phyloP scores from a whole-genome alignment of 2,329 filamentous ascomycete genomes.

The Raffaelea arxii region DNA sequence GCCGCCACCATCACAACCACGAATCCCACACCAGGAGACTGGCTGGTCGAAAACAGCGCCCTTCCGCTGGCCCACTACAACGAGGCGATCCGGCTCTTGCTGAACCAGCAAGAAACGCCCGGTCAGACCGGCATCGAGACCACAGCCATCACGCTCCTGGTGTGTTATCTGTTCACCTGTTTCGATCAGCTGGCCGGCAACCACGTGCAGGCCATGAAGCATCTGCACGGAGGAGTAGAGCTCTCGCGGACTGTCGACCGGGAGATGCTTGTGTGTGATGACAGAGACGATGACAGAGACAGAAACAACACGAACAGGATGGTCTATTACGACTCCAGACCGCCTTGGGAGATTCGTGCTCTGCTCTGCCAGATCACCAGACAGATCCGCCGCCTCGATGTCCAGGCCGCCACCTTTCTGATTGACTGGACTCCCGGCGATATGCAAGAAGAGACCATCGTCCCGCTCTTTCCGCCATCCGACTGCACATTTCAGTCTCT shows the following conservation, averaged over 20 bases:
- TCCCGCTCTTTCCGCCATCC: background rate
- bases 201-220: conserved; percentile 23
- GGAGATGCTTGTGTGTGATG: background rate
- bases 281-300: no score
- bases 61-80: background rate
- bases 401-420: conserved; percentile 24
- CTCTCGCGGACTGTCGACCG: background rate
- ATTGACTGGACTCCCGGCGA: conserved; percentile 22
- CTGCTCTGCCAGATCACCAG: conserved; percentile 21
- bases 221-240: conserved; percentile 23
- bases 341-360: conserved; percentile 13
- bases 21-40: background rate
- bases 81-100: conserved; percentile 2
- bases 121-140: conserved; percentile 13
- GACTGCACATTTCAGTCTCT: background rate
- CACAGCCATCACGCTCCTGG: conserved; percentile 23
- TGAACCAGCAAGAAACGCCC: conserved; percentile 16
- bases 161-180: conserved; percentile 29
- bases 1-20: no score
- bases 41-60: background rate
- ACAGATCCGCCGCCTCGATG: conserved; percentile 26
- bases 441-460: background rate
- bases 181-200: conserved; percentile 26
- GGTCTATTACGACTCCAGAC: background rate
- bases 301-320: background rate